A percentile compares a stretch with the other conserved stretches of the same genome.
These are phyloP conservation scores for Monosporascus cannonballus DNA, from an alignment of 2,329 filamentous ascomycete species.

Conservation along the genomic window DNA sequence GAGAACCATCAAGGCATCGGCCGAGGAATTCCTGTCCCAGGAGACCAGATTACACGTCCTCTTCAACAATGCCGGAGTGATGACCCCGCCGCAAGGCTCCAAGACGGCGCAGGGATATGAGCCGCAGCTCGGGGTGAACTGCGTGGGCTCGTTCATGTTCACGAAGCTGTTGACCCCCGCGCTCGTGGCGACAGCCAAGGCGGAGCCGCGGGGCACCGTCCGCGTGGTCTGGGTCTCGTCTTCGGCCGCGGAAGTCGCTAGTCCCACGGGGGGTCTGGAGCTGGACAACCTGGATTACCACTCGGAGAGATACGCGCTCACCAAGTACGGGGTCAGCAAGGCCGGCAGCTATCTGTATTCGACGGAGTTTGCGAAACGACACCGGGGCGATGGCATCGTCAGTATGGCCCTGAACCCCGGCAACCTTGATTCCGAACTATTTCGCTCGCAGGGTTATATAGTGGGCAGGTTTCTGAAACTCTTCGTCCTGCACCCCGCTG, in stretches of 20 bases:
- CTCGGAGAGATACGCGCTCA: not conserved
- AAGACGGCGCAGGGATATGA: conserved; percentile 4
- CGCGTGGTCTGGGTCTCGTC: conserved; percentile 4
- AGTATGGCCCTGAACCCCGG: conserved; percentile 15
- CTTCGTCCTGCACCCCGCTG: conserved; percentile 5
- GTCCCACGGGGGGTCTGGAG: conserved; percentile 2
- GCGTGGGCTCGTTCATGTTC: conserved; percentile 1
- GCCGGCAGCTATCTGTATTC: conserved; percentile 6
- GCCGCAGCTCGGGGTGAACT: conserved; percentile 3
- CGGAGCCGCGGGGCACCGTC: not conserved
- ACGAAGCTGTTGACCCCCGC: conserved; percentile 4
- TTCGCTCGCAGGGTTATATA: conserved; percentile 2
- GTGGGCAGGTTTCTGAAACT: not conserved
- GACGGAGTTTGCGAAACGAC: conserved; percentile 5
- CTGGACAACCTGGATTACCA: conserved; percentile 1
- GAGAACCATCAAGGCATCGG: not conserved
- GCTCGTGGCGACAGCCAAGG: conserved; percentile 4
- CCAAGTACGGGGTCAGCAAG: conserved; percentile 7
- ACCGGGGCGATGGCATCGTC: conserved; percentile 6
- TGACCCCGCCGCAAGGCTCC: not conserved
- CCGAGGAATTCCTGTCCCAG: conserved; percentile 1
- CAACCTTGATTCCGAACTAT: conserved; percentile 13
- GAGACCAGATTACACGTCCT: conserved; percentile 4
- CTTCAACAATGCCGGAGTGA: conserved; percentile 6
- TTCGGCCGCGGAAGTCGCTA: not conserved